A percentile compares a stretch with the other conserved stretches of the same genome.
Conservation (phyloP, 2,329 filamentous ascomycete species). For the Exophiala dermatitidis region DNA sequence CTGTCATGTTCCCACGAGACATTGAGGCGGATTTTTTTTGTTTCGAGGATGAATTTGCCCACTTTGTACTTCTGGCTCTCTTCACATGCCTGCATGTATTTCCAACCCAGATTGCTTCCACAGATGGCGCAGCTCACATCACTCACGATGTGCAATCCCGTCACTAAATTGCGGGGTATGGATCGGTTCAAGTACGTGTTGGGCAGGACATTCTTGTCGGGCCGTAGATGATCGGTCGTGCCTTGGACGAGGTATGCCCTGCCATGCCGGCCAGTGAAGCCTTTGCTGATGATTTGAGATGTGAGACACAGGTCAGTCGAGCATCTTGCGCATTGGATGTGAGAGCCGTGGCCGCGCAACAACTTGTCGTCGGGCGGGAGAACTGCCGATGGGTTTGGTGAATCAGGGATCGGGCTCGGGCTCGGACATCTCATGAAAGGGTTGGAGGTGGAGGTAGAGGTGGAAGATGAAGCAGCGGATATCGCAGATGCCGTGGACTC, state of each 20-base stretch:
- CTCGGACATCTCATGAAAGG: conserved; percentile 22
- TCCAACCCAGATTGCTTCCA: conserved; percentile 54
- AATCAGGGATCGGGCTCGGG: conserved; percentile 17
- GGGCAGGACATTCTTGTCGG: conserved; percentile 40
- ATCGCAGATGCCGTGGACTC: conserved; percentile 28
- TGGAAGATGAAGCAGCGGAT: conserved; percentile 25
- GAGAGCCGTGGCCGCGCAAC: conserved; percentile 45
- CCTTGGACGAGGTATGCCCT: conserved; percentile 54
- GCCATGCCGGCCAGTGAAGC: conserved; percentile 58
- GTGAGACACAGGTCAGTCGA: conserved; percentile 53
- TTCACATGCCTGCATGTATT: conserved; percentile 57
- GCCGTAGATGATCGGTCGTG: conserved; percentile 23
- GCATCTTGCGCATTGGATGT: conserved; percentile 54
- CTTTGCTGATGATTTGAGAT: conserved; percentile 56
- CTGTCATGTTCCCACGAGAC: conserved; percentile 46
- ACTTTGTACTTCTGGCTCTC: conserved; percentile 58
- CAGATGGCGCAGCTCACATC: conserved; percentile 54
- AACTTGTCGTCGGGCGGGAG: conserved; percentile 32
- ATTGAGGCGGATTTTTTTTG: conserved; percentile 46
- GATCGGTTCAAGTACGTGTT: conserved; percentile 53
- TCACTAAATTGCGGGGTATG: conserved; percentile 54
- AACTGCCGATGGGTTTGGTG: conserved; percentile 12
- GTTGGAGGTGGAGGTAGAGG: conserved; percentile 20
- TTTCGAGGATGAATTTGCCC: conserved; percentile 61
- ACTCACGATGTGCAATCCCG: conserved; percentile 55